Evolutionary conservation across 225 moss, liverwort and hornwort species (phyloP).

Genomic region (Takakia lepidozioides): DNA sequence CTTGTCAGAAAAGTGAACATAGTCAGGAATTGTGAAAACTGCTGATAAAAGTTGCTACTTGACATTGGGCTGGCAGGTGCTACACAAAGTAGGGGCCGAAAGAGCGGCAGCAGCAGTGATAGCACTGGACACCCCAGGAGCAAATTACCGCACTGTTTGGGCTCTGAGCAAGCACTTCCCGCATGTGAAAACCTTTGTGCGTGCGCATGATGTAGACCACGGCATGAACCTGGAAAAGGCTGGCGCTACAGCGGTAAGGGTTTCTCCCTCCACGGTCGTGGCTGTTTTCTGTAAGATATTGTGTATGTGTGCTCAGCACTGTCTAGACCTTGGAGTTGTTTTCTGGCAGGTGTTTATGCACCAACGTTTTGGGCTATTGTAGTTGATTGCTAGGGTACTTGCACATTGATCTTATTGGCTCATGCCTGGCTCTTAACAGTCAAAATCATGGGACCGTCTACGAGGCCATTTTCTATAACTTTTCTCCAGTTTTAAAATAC

Average conservation of each 20-base stretch:
- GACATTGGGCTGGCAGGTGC: slow-evolving; percentile 72
- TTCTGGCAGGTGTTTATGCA: no score
- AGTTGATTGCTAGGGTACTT: no score
- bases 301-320: no score
- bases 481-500: no score
- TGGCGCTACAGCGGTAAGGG: slow-evolving; percentile 95
- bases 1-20: no score
- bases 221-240: slow-evolving; percentile 98
- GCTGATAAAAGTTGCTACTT: no score
- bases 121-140: slow-evolving; percentile 92
- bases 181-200: slow-evolving; percentile 89
- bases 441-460: no score
- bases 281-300: background rate
- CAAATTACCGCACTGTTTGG: slow-evolving; percentile 96
- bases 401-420: no score
- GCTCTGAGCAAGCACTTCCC: slow-evolving; percentile 93
- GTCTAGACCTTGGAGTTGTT: background rate
- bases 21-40: no score
- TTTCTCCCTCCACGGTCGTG: background rate
- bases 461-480: no score
- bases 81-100: slow-evolving; percentile 92
- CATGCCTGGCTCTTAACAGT: no score
- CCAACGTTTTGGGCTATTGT: no score
- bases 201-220: slow-evolving; percentile 97
- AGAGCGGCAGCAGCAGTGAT: slow-evolving; percentile 94